Evolutionary conservation across 1,284 basidiomycete species (phyloP).

Genomic region (Cyathus pygmaeus): DNA sequence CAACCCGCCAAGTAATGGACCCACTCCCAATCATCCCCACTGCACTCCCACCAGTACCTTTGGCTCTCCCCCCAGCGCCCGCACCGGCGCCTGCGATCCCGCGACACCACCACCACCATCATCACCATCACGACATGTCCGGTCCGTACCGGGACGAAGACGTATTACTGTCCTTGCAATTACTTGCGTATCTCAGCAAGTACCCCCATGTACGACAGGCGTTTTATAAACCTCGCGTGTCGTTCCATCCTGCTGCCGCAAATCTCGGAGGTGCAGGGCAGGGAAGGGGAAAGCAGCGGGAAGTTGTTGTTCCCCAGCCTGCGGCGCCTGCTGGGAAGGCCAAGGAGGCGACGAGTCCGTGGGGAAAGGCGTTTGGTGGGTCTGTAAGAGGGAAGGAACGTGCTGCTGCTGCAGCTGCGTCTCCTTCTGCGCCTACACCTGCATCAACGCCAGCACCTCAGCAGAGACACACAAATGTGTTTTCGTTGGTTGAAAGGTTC

Average conservation of each 20-base stretch:
- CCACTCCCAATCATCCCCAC: constrained; percentile 3
- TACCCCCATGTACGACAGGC: constrained; percentile 98
- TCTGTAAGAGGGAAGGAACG: constrained; percentile 25
- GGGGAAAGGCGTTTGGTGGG: constrained; percentile 1
- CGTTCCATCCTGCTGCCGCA: constrained; percentile 77
- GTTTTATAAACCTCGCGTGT: constrained; percentile 86
- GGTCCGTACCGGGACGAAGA: constrained; percentile 94
- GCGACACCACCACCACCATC: constrained; percentile 9
- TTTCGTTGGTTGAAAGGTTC: constrained; percentile 95
- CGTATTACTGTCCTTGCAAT: constrained; percentile 89
- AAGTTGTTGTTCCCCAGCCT: constrained; percentile 16
- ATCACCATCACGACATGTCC: constrained; percentile 40
- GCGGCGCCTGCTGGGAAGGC: not conserved
- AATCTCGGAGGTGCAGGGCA: constrained; percentile 44
- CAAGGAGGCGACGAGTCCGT: no score
- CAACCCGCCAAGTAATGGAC: constrained; percentile 5
- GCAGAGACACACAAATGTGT: constrained; percentile 82
- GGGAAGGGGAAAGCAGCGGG: constrained; percentile 43
- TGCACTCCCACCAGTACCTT: constrained; percentile 8
- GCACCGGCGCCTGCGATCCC: not conserved
- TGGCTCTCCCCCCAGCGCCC: not conserved
- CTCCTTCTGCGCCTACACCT: not conserved
- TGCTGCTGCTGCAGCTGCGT: not conserved
- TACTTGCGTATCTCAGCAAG: constrained; percentile 96
- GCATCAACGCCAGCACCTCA: constrained; percentile 1